Evolutionary conservation across 2,329 filamentous ascomycete genomes (phyloP).

Genomic region (Diaporthe australafricana): DNA sequence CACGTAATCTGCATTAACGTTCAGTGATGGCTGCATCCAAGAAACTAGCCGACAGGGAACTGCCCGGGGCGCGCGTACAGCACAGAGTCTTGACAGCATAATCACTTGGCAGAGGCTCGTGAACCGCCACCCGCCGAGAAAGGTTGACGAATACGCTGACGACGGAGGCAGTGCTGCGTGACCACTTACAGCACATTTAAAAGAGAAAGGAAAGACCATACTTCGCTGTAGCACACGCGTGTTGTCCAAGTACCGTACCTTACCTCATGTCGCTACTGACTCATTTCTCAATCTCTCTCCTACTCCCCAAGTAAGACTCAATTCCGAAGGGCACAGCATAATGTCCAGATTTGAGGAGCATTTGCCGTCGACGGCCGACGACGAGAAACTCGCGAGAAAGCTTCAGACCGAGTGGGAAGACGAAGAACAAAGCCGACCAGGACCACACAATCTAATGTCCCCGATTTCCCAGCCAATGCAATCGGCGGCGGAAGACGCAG

Average conservation of each 20-base stretch:
- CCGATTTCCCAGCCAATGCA: not conserved
- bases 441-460: not conserved
- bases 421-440: not conserved
- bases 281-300: no score
- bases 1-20: not conserved
- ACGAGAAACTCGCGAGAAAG: conserved; percentile 16
- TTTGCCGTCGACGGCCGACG: conserved; percentile 10
- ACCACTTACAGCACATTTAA: not conserved
- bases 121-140: conserved; percentile 29
- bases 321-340: not conserved
- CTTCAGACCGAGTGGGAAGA: conserved; percentile 11
- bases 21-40: conserved; percentile 10
- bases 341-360: conserved; percentile 3
- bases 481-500: not conserved
- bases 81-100: conserved; percentile 13
- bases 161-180: conserved; percentile 11
- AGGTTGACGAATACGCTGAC: conserved; percentile 28
- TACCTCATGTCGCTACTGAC: not conserved
- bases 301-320: not conserved
- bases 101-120: conserved; percentile 1
- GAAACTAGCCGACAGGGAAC: conserved; percentile 18
- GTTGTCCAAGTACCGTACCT: not conserved
- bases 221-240: not conserved
- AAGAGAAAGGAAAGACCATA: not conserved
- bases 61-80: conserved; percentile 14